phyloP scores from a whole-genome alignment of 2,329 filamentous ascomycete species.

The Dactylonectria macrodidyma region DNA sequence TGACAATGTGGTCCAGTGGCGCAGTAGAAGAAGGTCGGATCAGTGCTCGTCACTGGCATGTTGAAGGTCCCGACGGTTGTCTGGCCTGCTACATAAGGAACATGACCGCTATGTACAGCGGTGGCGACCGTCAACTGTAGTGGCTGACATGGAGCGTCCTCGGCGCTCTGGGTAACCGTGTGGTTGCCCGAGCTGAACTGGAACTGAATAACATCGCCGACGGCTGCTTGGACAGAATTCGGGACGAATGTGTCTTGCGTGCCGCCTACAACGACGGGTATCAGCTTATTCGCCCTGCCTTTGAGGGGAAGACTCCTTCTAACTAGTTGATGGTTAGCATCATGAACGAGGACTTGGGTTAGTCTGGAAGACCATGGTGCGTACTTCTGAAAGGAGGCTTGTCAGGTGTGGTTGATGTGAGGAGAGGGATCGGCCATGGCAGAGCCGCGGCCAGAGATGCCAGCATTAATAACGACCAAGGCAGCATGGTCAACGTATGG shows the following conservation, averaged over 20 bases:
- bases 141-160: constrained; percentile 55
- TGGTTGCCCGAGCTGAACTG: constrained; percentile 62
- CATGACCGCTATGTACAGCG: constrained; percentile 59
- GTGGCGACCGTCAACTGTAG: constrained; percentile 51
- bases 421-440: constrained; percentile 13
- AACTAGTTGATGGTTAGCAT: constrained; percentile 20
- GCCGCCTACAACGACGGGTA: constrained; percentile 56
- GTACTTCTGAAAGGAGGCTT: constrained; percentile 23
- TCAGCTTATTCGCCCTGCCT: constrained; percentile 38
- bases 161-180: constrained; percentile 58
- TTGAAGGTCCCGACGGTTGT: constrained; percentile 61
- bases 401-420: neutral
- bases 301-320: constrained; percentile 25
- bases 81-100: constrained; percentile 55
- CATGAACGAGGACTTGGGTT: too few relatives aligned
- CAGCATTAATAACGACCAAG: neutral
- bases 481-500: constrained; percentile 3
- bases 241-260: constrained; percentile 56
- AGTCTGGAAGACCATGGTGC: neutral
- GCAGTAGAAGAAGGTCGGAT: constrained; percentile 67
- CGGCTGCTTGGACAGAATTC: constrained; percentile 52
- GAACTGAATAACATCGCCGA: constrained; percentile 59
- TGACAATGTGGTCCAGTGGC: constrained; percentile 65
- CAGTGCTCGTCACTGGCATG: constrained; percentile 60
- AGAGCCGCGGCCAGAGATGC: constrained; percentile 2